Base-by-base conservation (phyloP, 2,329 filamentous ascomycete species). In the Plectosphaerella plurivora region DNA sequence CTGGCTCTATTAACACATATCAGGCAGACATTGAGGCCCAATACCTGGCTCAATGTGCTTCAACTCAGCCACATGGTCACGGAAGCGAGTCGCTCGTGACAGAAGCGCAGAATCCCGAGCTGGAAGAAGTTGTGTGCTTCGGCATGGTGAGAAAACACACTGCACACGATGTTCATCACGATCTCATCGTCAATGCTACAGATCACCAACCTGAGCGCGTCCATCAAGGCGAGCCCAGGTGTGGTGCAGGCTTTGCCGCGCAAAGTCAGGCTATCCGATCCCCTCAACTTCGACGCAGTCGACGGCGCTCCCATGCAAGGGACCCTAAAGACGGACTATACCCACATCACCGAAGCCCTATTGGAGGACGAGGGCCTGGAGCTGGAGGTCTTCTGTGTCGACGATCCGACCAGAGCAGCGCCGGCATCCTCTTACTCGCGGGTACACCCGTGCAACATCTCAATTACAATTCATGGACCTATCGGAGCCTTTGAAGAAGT, bases 391-490 rank as follows among this genome's bases (percentile, higher is more conserved):
- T 4, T 22, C 10, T 50, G 49, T 11, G 5, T 24, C 16, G 20
- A 24, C 16, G 44, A 12, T 20, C 44, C 16, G 8, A 3, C 44
- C 16, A 45, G 44, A 14, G 6, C 37, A 39, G 37, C 37, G 14
- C 10, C 10, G n/a, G 10, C 37, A 18, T 39, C 37, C 10, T 16
- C 7, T 7, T n/a, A 39, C 14, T 14, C 37, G 7, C 37, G 37
- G 3, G 16, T 39, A 9, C 9, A 45, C 20, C 16, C 44, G 10
- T 45, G 44, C 20, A 14, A 4, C n/a, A 5, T 45, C 4, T 45
- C 44, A 16, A 61, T 72, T 2, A 65, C 60, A 0, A 35, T 73
- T 0, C 72, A 68, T 41, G 69, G 68, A 0, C 63, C 66, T 1
- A 1, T 45, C 0, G 56, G 59, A 0, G 37, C 68, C 5, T 62